Percentiles rank a stretch among this genome's conserved stretches.
phyloP scores from a whole-genome alignment of 2,329 filamentous ascomycete species.

The Beauveria pseudobassiana region DNA sequence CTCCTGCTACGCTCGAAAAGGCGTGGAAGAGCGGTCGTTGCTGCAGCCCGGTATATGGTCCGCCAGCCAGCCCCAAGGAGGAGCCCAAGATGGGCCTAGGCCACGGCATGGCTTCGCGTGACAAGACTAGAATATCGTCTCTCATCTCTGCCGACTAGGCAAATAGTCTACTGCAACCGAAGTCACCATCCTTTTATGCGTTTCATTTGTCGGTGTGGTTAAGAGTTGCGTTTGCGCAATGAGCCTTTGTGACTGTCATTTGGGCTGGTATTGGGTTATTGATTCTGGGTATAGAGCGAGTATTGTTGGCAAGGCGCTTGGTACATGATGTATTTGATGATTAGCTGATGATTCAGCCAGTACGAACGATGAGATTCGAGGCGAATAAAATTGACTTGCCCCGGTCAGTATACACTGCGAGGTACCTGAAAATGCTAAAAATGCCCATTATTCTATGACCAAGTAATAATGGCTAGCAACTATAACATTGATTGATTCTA shows the following conservation, averaged over 20 bases:
- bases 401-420: neutral
- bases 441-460: neutral
- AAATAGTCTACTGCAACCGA: neutral
- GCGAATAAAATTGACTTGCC: neutral
- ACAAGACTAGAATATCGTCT: conserved; percentile 56
- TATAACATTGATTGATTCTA: neutral
- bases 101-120: conserved; percentile 31
- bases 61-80: conserved; percentile 42
- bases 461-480: neutral
- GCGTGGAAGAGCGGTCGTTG: conserved; percentile 52
- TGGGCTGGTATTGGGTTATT: neutral
- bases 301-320: conserved; percentile 1
- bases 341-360: neutral
- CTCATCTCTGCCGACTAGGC: conserved; percentile 26
- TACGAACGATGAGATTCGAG: neutral
- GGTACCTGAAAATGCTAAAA: neutral
- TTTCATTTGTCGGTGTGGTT: neutral
- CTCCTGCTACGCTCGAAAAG: conserved; percentile 58
- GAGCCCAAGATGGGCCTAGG: conserved; percentile 29
- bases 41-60: conserved; percentile 31
- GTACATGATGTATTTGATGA: neutral
- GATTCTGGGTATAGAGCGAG: neutral
- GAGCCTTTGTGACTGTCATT: neutral
- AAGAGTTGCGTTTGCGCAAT: neutral
- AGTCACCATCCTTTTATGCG: neutral